phyloP scores from a whole-genome alignment of 768 basidiomycete species.

The Suillus occidentalis region DNA sequence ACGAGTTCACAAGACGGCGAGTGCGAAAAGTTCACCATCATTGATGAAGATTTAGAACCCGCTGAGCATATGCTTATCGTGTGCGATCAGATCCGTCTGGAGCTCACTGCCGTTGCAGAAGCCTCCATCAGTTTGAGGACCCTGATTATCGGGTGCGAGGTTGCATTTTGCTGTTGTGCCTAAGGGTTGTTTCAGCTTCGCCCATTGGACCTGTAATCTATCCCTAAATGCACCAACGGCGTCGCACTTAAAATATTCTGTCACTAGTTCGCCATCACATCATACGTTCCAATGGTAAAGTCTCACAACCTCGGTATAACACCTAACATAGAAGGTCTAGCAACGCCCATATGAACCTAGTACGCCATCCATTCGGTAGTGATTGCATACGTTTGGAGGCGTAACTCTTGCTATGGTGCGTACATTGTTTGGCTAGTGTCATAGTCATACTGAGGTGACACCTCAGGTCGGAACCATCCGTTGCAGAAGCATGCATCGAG shows the following conservation, averaged over 20 bases:
- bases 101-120: not conserved
- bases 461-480: not conserved
- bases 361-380: not conserved
- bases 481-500: not conserved
- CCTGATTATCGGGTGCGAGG: not conserved
- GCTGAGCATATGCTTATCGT: not conserved
- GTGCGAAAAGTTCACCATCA: not conserved
- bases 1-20: not conserved
- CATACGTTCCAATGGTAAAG: not conserved
- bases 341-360: not conserved
- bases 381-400: not conserved
- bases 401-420: not conserved
- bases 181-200: not conserved
- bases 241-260: not conserved
- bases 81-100: not conserved
- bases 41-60: not conserved
- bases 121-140: not conserved
- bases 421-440: not conserved
- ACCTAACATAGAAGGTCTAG: not conserved
- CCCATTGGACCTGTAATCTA: not conserved
- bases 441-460: not conserved
- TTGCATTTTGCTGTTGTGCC: not conserved
- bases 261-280: not conserved
- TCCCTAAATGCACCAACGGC: not conserved
- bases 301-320: not conserved